Percentiles rank a stretch among this genome's conserved stretches.
Conservation (phyloP, 2,329 filamentous ascomycete species). For the Aspergillus novofumigatus region DNA sequence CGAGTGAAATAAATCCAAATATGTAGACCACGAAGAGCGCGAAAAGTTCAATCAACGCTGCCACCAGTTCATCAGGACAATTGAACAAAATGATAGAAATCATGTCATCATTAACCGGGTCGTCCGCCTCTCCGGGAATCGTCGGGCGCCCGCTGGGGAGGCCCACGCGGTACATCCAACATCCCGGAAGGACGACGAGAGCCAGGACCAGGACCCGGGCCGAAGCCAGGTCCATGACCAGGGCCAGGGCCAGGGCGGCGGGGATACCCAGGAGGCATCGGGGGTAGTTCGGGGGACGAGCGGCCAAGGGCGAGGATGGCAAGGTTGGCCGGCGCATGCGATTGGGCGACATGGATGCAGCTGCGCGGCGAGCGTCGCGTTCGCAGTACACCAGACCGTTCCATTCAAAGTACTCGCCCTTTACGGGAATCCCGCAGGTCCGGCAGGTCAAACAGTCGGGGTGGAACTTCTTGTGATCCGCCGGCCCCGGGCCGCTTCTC, state of each 20-base stretch:
- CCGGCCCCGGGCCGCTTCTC: slow-evolving; percentile 27
- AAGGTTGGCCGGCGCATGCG: slow-evolving; percentile 31
- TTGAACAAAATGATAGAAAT: slow-evolving; percentile 14
- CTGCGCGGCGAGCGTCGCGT: slow-evolving; percentile 68
- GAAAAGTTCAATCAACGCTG: not conserved
- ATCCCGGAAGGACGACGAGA: slow-evolving; percentile 17
- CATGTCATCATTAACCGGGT: slow-evolving; percentile 48
- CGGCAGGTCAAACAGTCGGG: slow-evolving; percentile 79
- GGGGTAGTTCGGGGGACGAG: slow-evolving; percentile 21
- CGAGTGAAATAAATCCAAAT: not conserved
- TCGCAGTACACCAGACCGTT: slow-evolving; percentile 79
- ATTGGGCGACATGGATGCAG: slow-evolving; percentile 36
- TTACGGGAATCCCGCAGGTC: slow-evolving; percentile 65
- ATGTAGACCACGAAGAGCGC: not conserved
- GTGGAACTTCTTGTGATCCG: slow-evolving; percentile 69
- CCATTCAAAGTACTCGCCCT: slow-evolving; percentile 88
- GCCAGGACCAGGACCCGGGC: slow-evolving; percentile 17
- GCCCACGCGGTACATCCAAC: slow-evolving; percentile 21
- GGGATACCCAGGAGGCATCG: slow-evolving; percentile 10
- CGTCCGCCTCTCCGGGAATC: slow-evolving; percentile 47
- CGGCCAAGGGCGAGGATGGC: slow-evolving; percentile 32
- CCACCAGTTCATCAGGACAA: not conserved
- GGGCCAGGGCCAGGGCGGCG: slow-evolving; percentile 11
- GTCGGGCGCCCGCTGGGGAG: slow-evolving; percentile 30
- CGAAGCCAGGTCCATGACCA: slow-evolving; percentile 7